Base-by-base conservation (phyloP, 495 filamentous ascomycete genomes). In the Letharia lupina region DNA sequence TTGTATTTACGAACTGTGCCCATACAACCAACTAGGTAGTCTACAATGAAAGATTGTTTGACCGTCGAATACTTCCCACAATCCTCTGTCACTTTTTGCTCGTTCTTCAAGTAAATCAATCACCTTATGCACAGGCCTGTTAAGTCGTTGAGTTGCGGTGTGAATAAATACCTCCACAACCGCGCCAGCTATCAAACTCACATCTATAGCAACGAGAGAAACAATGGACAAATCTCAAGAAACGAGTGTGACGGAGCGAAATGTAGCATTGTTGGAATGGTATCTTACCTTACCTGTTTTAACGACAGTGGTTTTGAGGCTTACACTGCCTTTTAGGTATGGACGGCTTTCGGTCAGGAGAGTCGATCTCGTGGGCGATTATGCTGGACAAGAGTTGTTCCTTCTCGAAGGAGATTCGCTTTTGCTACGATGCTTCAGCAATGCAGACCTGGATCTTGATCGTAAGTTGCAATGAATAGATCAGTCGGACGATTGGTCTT, bases 401-500 rank as follows among this genome's bases (percentile, higher is more conserved):
- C 72, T 89, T 12, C 78, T 93, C 48, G 86, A 93, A 67, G 89
- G 89, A 3, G 89, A 93, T 64, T 87, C 88, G 1, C 75, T 92
- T 13, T 74, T 93, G 2, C 75, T 84, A 16, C 72, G 86, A 47
- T 86, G 81, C 68, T 82, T 91, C 48, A 74, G 78, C 23, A 80
- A 89, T 64, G 54, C 76, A 4, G 73, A 79, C 41, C 79, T 92
- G 6, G 86, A 93, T 69, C 86, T 90, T 65, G 67, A 79, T 41
- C 71, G 82, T 82, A 69, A 60, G 71, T 73, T 48, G 39, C 16
- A 33, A 60, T 65, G 35, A 31, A 16, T 61, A 37, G 48, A 59
- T n/a, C 23, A 13, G 15, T 15, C 16, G 23, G 33, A 37, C 33
- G 15, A 20, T 37, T 37, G 1, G 3, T 57, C 28, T 0, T 12